phyloP scores from a whole-genome alignment of 2,329 filamentous ascomycete genomes.

The Diaporthe citriasiana region DNA sequence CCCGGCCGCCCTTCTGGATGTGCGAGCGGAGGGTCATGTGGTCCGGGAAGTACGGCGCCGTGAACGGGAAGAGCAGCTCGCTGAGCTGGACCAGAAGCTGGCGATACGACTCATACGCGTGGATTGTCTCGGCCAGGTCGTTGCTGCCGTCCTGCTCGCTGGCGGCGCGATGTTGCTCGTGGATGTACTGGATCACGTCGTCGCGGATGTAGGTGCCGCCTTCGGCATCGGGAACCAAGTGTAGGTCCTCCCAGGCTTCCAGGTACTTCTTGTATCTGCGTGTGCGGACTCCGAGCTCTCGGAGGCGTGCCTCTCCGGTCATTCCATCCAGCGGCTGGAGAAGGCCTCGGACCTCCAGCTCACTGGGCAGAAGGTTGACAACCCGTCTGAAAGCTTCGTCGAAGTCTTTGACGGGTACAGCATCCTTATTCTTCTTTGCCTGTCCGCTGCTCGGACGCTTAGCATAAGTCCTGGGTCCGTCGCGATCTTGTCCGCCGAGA shows the following conservation, averaged over 20 bases:
- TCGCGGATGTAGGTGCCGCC: constrained; percentile 56
- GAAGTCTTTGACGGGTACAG: constrained; percentile 40
- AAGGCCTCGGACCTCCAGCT: constrained; percentile 53
- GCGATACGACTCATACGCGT: constrained; percentile 59
- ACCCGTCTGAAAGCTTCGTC: constrained; percentile 46
- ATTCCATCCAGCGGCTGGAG: constrained; percentile 53
- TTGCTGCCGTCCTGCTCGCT: constrained; percentile 39
- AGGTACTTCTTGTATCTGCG: constrained; percentile 56
- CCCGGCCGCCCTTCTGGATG: constrained; percentile 57
- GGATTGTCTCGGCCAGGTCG: constrained; percentile 52
- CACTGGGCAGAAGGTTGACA: constrained; percentile 50
- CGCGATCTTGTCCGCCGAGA: neutral
- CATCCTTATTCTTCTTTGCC: neutral
- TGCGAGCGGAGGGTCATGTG: constrained; percentile 59
- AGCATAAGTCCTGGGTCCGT: neutral
- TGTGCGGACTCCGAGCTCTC: constrained; percentile 56
- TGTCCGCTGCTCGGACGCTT: neutral
- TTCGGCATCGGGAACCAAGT: constrained; percentile 49
- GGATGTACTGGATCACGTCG: constrained; percentile 56
- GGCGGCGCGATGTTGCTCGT: constrained; percentile 45
- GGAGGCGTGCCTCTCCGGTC: constrained; percentile 55
- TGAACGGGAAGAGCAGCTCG: constrained; percentile 56
- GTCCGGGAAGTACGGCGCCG: constrained; percentile 58
- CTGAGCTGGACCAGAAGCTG: constrained; percentile 56
- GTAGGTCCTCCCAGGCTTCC: constrained; percentile 56